phyloP scores from a whole-genome alignment of 208 protist species.

The Angomonas ambiguus region DNA sequence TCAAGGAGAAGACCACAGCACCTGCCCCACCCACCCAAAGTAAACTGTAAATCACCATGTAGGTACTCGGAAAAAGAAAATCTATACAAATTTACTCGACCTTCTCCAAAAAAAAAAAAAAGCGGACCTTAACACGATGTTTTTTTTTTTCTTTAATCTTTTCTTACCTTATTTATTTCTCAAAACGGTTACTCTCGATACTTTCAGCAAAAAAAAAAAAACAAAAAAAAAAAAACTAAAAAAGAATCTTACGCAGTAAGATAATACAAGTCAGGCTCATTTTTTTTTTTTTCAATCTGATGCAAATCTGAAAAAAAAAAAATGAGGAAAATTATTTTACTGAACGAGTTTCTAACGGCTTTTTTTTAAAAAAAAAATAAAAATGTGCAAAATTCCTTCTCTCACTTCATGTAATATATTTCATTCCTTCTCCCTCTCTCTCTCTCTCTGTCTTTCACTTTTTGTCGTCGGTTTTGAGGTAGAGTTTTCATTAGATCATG shows the following conservation, averaged over 20 bases:
- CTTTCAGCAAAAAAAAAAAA: slow-evolving; percentile 12
- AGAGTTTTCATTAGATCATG: slow-evolving; percentile 18
- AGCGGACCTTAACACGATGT: background rate
- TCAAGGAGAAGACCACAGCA: slow-evolving; percentile 31
- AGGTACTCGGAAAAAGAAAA: background rate
- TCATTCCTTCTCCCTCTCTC: background rate
- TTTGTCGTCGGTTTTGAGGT: background rate
- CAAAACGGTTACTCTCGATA: slow-evolving; percentile 1
- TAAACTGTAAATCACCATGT: slow-evolving; percentile 33
- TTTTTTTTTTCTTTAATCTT: slow-evolving; percentile 10
- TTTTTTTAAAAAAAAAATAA: background rate
- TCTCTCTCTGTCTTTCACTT: background rate
- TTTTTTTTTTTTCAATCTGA: slow-evolving; percentile 9
- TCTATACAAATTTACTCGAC: background rate
- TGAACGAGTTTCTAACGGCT: too few relatives aligned
- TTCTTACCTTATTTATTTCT: slow-evolving; percentile 3
- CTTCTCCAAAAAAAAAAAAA: slow-evolving; percentile 6
- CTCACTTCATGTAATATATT: background rate
- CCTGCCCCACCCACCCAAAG: slow-evolving; percentile 14
- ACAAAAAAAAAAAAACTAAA: slow-evolving; percentile 6
- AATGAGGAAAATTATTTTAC: too few relatives aligned
- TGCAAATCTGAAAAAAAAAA: background rate
- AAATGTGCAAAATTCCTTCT: background rate
- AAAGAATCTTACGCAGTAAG: background rate
- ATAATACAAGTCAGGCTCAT: background rate